Evolutionary conservation across 805 yeast genomes (phyloP).

Genomic region (Wickerhamomyces strasburgensis): DNA sequence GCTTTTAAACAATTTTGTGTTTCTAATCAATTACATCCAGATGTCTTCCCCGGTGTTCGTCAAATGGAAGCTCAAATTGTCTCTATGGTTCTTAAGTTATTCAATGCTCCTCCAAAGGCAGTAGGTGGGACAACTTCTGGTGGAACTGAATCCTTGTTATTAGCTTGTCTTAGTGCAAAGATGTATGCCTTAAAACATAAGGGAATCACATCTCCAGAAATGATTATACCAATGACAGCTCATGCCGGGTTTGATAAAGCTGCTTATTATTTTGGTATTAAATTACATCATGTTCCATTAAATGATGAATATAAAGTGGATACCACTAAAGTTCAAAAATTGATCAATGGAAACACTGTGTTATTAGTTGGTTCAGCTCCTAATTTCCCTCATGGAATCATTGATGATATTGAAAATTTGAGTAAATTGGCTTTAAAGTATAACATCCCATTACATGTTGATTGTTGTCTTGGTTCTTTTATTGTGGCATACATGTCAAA

Average conservation of each 20-base stretch:
- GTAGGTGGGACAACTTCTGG: slow-evolving; percentile 89
- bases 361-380: slow-evolving; percentile 92
- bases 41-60: slow-evolving; percentile 92
- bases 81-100: slow-evolving; percentile 77
- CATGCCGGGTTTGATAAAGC: slow-evolving; percentile 98
- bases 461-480: slow-evolving; percentile 93
- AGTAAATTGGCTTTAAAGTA: slow-evolving; percentile 53
- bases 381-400: slow-evolving; percentile 93
- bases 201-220: slow-evolving; percentile 72
- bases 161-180: slow-evolving; percentile 86
- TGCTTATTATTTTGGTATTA: slow-evolving; percentile 83
- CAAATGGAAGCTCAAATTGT: slow-evolving; percentile 97
- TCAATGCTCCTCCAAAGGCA: slow-evolving; percentile 67
- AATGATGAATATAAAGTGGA: slow-evolving; percentile 67
- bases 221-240: slow-evolving; percentile 81
- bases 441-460: slow-evolving; percentile 88
- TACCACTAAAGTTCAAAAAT: slow-evolving; percentile 49
- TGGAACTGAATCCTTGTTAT: slow-evolving; percentile 87
- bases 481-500: slow-evolving; percentile 73
- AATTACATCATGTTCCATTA: slow-evolving; percentile 71
- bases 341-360: slow-evolving; percentile 76
- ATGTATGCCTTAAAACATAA: slow-evolving; percentile 56
- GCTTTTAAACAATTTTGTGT: slow-evolving; percentile 77
- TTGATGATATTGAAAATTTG: slow-evolving; percentile 78
- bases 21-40: slow-evolving; percentile 95